Conservation (phyloP, 768 basidiomycete genomes). For the Boletus edulis region DNA sequence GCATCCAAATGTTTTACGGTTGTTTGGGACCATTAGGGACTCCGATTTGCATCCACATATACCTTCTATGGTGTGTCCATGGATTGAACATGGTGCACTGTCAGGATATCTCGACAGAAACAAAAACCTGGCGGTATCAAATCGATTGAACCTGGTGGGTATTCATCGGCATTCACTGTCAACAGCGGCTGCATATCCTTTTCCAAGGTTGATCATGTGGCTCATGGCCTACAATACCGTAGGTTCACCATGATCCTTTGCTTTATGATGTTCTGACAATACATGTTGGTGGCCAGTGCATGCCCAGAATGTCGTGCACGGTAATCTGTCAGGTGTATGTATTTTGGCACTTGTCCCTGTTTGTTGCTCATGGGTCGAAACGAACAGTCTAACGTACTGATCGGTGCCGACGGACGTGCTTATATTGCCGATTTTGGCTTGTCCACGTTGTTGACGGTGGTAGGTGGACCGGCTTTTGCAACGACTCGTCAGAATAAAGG, state of each 20-base stretch:
- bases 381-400: neutral
- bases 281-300: neutral
- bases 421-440: slow-evolving; percentile 10
- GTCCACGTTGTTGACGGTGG: neutral
- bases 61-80: slow-evolving; percentile 1
- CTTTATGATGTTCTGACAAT: neutral
- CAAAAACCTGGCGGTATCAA: neutral
- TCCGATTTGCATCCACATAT: neutral
- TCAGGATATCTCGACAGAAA: neutral
- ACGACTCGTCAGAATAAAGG: neutral
- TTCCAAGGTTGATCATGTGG: neutral
- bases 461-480: neutral
- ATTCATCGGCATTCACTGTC: neutral
- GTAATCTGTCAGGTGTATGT: slow-evolving; percentile 1
- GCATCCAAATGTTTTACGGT: neutral
- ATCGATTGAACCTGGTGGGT: neutral
- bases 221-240: slow-evolving; percentile 1
- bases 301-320: neutral
- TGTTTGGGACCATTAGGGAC: neutral
- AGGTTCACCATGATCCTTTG: neutral
- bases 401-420: neutral
- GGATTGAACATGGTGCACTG: neutral
- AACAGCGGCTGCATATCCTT: neutral
- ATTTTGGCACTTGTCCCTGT: neutral
- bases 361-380: neutral